Evolutionary conservation across 371 early-diverging fungal genomes (phyloP).

Genomic region (Actinomucor elegans): DNA sequence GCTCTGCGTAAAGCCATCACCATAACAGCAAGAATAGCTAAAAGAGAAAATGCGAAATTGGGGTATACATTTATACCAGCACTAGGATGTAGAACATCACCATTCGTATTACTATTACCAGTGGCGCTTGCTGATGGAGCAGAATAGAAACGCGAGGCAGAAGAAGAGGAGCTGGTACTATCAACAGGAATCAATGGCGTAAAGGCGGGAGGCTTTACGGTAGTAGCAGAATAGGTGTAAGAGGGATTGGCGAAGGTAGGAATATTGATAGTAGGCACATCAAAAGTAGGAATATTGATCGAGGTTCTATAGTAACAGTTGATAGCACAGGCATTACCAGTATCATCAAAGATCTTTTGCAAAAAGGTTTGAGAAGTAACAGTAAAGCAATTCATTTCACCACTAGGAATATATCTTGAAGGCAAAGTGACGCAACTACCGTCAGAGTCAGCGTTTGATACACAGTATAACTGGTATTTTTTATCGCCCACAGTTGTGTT

Average conservation of each 20-base stretch:
- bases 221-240: background rate
- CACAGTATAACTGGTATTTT: conserved; percentile 8
- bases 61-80: too few species aligned
- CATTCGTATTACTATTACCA: too few species aligned
- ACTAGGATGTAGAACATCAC: too few species aligned
- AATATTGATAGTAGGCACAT: background rate
- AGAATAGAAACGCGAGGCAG: background rate
- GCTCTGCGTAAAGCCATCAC: background rate
- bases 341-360: background rate
- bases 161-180: background rate
- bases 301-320: conserved; percentile 8
- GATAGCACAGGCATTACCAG: conserved; percentile 9
- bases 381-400: conserved; percentile 1
- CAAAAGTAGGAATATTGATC: background rate
- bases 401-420: background rate
- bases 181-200: too few species aligned
- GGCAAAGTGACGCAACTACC: conserved; percentile 5
- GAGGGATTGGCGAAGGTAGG: background rate
- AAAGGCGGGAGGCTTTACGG: too few species aligned
- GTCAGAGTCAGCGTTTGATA: background rate
- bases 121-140: background rate
- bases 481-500: conserved; percentile 10
- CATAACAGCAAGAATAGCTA: background rate
- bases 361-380: conserved; percentile 5
- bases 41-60: background rate